Conservation (phyloP, 1,284 basidiomycete species). For the Ganoderma resinaceum region DNA sequence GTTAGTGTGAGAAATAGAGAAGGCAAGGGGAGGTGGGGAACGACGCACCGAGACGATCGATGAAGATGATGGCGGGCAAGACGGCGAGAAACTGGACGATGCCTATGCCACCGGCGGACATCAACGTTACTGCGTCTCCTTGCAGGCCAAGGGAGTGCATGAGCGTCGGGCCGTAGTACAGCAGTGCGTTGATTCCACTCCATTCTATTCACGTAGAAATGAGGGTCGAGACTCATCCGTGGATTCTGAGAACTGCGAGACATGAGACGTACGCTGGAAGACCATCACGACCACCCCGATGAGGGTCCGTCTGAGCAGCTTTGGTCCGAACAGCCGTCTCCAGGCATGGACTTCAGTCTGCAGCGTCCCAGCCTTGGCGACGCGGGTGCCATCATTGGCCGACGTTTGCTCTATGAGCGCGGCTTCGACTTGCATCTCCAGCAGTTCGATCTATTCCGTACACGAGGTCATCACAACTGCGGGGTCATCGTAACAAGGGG, state of each 20-base stretch:
- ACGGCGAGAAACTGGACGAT: slow-evolving; percentile 81
- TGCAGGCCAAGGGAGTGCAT: slow-evolving; percentile 68
- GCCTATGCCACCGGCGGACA: slow-evolving; percentile 82
- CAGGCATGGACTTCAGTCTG: slow-evolving; percentile 56
- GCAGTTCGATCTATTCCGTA: slow-evolving; percentile 61
- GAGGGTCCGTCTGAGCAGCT: slow-evolving; percentile 64
- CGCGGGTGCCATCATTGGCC: slow-evolving; percentile 15
- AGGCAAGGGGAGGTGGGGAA: not conserved
- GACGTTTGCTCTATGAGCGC: slow-evolving; percentile 51
- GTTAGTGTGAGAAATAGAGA: not conserved
- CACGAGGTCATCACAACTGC: not conserved
- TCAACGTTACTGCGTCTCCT: slow-evolving; percentile 58
- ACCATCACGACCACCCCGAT: slow-evolving; percentile 79
- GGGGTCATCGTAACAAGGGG: not conserved
- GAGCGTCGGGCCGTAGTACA: slow-evolving; percentile 83
- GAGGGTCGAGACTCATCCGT: not conserved
- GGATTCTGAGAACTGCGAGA: slow-evolving; percentile 1
- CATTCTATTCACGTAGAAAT: slow-evolving; percentile 59
- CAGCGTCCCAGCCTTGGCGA: slow-evolving; percentile 35
- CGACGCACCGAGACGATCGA: slow-evolving; percentile 74
- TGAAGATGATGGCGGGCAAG: slow-evolving; percentile 73
- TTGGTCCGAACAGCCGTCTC: slow-evolving; percentile 58
- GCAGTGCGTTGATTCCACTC: slow-evolving; percentile 82
- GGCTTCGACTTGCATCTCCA: slow-evolving; percentile 76
- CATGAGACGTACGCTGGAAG: slow-evolving; percentile 69